phyloP scores from a whole-genome alignment of 2,329 filamentous ascomycete species.

The Botrytis tulipae region DNA sequence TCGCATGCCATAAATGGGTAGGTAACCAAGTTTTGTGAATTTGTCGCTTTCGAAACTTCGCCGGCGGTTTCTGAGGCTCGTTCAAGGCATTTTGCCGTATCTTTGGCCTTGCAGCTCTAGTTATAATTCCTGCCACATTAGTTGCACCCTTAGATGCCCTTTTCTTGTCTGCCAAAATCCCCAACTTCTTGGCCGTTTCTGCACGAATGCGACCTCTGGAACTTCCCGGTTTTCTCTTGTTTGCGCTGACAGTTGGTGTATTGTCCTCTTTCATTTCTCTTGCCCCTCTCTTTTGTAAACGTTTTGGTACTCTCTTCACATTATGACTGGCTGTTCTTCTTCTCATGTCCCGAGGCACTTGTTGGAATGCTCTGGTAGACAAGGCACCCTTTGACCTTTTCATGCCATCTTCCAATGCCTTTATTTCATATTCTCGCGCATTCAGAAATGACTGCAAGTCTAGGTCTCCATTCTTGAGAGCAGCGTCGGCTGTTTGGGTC shows the following conservation, averaged over 20 bases:
- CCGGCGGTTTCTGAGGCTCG: constrained; percentile 57
- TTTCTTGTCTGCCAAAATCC: constrained; percentile 59
- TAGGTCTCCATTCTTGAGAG: constrained; percentile 68
- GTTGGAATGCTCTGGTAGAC: constrained; percentile 79
- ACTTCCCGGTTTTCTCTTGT: constrained; percentile 59
- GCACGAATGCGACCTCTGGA: constrained; percentile 62
- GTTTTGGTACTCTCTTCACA: constrained; percentile 80
- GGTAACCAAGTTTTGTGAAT: constrained; percentile 89
- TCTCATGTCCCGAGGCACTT: constrained; percentile 80
- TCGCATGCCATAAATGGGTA: constrained; percentile 91
- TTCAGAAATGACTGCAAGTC: constrained; percentile 82
- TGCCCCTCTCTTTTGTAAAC: constrained; percentile 67
- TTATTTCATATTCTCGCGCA: constrained; percentile 86
- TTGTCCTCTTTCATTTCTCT: constrained; percentile 85
- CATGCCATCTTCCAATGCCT: constrained; percentile 80
- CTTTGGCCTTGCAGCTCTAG: constrained; percentile 55
- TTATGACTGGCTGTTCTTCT: constrained; percentile 93
- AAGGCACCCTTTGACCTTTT: constrained; percentile 62
- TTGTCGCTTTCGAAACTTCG: constrained; percentile 81
- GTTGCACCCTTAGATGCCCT: constrained; percentile 44
- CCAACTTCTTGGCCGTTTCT: constrained; percentile 72
- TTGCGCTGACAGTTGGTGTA: constrained; percentile 72
- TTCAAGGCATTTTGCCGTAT: constrained; percentile 70
- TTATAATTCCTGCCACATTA: constrained; percentile 37
- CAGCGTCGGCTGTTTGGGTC: constrained; percentile 44